These are phyloP conservation scores for Aspergillus glaucus DNA, from an alignment of 2,329 filamentous ascomycete species.

Conservation along the genomic window DNA sequence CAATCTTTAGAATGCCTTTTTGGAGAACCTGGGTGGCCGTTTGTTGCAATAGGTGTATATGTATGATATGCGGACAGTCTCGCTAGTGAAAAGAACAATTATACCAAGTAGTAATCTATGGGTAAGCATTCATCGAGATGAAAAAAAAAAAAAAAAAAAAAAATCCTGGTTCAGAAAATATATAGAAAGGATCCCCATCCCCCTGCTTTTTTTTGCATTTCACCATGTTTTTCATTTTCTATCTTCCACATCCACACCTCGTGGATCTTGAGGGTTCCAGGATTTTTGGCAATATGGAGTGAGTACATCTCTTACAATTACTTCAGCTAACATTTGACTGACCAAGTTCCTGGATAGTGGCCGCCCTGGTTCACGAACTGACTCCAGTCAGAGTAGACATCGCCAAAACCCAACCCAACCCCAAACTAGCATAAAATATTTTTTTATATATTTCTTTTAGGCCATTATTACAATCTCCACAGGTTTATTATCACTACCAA, in stretches of 20 bases:
- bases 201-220: not conserved
- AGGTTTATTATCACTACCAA: no score
- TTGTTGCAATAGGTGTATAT: no score
- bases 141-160: not conserved
- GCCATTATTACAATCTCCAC: no score
- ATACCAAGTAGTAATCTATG: not conserved
- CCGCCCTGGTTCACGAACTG: not conserved
- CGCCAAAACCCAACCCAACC: no score
- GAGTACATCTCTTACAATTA: not conserved
- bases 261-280: not conserved
- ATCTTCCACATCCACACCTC: not conserved
- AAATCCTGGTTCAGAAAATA: not conserved
- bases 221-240: not conserved
- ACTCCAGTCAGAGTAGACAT: not conserved
- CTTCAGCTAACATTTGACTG: not conserved
- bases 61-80: not conserved
- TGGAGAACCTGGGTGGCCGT: no score
- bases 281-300: not conserved
- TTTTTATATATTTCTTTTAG: no score
- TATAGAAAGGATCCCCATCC: not conserved
- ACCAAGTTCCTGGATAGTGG: not conserved
- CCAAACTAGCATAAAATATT: no score
- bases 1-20: no score
- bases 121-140: not conserved
- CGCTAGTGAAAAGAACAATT: not conserved